Conservation (phyloP, 73 alveolate genomes). For the Paramecium sonneborni region DNA sequence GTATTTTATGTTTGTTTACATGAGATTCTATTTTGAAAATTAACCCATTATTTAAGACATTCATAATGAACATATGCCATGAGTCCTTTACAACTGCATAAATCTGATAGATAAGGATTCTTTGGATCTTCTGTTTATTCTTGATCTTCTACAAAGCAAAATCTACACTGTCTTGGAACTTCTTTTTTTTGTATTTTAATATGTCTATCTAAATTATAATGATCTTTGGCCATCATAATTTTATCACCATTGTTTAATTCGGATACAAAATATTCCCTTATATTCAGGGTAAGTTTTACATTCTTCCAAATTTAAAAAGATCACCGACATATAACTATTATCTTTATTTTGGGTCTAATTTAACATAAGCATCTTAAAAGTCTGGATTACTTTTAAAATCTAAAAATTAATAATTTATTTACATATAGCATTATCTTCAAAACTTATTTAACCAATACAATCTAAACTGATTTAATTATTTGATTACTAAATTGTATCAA, state of each 20-base stretch:
- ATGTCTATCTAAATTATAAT: conserved; percentile 10
- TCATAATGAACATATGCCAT: conserved; percentile 24
- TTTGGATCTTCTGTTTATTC: neutral
- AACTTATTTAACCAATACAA: neutral
- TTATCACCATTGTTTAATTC: neutral
- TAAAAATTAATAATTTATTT: neutral
- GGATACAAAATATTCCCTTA: conserved; percentile 51
- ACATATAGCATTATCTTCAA: neutral
- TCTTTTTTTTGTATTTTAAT: neutral
- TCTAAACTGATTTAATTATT: neutral
- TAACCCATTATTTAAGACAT: conserved; percentile 24
- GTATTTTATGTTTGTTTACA: neutral
- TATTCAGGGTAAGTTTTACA: neutral
- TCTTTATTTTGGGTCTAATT: conserved; percentile 14
- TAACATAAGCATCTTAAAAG: conserved; percentile 1
- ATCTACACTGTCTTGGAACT: neutral
- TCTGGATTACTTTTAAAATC: conserved; percentile 19
- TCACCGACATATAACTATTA: neutral
- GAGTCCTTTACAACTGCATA: conserved; percentile 1
- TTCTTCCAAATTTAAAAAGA: conserved; percentile 33
- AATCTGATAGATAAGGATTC: neutral
- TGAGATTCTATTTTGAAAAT: neutral
- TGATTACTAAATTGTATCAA: neutral
- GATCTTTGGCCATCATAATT: neutral
- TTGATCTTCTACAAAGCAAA: conserved; percentile 19